Percentiles rank a stretch among this genome's conserved stretches.
Evolutionary conservation across 306 rosid genomes (phyloP).

Genomic region (Acacia melanoxylon): DNA sequence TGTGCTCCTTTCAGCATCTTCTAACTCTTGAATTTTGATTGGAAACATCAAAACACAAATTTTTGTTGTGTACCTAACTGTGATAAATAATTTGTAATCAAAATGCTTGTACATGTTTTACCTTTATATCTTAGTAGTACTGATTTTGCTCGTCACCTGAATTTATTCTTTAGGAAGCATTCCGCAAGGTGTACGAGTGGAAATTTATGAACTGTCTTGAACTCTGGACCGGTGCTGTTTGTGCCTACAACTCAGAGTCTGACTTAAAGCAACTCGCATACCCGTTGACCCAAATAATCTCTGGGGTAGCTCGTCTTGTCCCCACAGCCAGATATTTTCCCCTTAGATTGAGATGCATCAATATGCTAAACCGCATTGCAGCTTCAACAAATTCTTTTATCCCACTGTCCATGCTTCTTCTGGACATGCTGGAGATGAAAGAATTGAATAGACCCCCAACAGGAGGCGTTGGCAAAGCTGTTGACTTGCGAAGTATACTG

Average conservation of each 20-base stretch:
- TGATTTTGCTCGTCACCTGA: slow-evolving; percentile 22
- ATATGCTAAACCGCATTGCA: slow-evolving; percentile 81
- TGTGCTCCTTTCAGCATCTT: slow-evolving; percentile 8
- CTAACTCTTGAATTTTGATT: slow-evolving; percentile 7
- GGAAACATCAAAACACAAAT: neutral
- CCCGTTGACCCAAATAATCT: slow-evolving; percentile 84
- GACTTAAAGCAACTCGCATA: slow-evolving; percentile 88
- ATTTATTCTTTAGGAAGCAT: slow-evolving; percentile 74
- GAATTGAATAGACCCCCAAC: slow-evolving; percentile 82
- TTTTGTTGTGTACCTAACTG: neutral
- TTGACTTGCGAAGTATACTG: slow-evolving; percentile 74
- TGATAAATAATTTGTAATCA: neutral
- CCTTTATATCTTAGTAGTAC: slow-evolving; percentile 18
- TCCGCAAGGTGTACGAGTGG: slow-evolving; percentile 93
- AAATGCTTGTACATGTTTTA: slow-evolving; percentile 17
- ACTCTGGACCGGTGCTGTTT: slow-evolving; percentile 85
- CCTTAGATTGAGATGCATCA: slow-evolving; percentile 78
- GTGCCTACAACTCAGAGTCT: slow-evolving; percentile 69
- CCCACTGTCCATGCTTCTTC: slow-evolving; percentile 85
- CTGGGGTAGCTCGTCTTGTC: slow-evolving; percentile 86
- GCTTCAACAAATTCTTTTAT: slow-evolving; percentile 64
- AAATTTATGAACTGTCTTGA: slow-evolving; percentile 91
- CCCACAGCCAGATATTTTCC: slow-evolving; percentile 90
- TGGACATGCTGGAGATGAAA: slow-evolving; percentile 97
- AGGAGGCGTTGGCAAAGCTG: slow-evolving; percentile 87